Evolutionary conservation across 108 stramenopile genomes (phyloP), one percentile per base, ranked within the genome.

Genomic region (Conticribra guillardii): DNA sequence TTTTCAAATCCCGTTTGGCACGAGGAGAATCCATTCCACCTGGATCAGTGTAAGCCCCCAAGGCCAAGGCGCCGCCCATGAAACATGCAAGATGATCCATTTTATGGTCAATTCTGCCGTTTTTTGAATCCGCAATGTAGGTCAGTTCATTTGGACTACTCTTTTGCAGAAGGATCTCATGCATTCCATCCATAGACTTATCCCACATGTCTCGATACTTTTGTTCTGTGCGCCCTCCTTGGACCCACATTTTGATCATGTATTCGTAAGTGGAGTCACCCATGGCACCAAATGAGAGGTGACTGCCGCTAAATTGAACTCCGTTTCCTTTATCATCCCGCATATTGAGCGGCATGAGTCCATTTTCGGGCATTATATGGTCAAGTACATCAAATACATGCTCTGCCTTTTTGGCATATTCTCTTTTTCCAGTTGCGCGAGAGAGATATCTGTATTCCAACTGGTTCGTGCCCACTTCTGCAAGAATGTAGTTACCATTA

Each of bases 11-110:
- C 48, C 95, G 81, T 57, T 93, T 79, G 4, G 93, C 93, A 19
- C 91, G 77, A 54, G 82, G 78, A 41, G 85, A 88, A 16, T 87
- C 79, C 5, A 66, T 16, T 28, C 73, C 73, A 22, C 64, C 69
- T 8, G 94, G 94, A 80, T 96, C 87, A 16, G 92, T 94, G 74
- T 86, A 88, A 3, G 97, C 96, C 5, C 95, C 96, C 17, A 98
- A 79, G 2, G 96, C 98, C 1, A 97, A 80, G 1, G 89, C 62
- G n/a, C 90, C 98, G 11, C 95, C 96, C 79, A 98, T 86, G 74
- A 98, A 98, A 67, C 98, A 99, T 2, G 84, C 96, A 29, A 98
- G 75, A 67, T 98, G 98, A 64, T 97, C 96, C 87, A 96, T 92
- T 63, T 97, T 96, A 27, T 84, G 80, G 56, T 87, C 76, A 57